Evolutionary conservation across 768 basidiomycete genomes (phyloP).

Genomic region (Amanita subjunquillea): DNA sequence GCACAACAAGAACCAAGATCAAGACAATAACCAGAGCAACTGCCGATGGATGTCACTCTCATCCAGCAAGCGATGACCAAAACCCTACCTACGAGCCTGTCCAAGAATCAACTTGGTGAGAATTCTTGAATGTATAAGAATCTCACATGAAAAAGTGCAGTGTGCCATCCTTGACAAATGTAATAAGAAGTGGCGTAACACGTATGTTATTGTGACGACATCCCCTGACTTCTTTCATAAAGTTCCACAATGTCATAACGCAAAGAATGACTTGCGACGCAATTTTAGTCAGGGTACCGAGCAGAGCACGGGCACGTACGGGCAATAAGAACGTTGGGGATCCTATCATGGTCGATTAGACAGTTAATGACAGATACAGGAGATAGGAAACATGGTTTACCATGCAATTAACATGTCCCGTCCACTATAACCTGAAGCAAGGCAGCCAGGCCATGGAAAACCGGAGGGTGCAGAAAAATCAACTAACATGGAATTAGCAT

Average conservation of each 20-base stretch:
- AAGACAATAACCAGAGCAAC: too few relatives aligned
- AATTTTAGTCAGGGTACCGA: neutral
- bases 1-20: neutral
- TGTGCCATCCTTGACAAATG: neutral
- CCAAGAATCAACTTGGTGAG: neutral
- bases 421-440: neutral
- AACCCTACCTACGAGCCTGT: neutral
- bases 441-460: neutral
- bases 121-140: neutral
- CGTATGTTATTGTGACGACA: neutral
- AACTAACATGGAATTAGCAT: neutral
- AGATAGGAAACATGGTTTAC: neutral
- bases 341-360: neutral
- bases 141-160: neutral
- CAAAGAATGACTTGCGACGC: neutral
- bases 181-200: neutral
- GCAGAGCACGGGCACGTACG: neutral
- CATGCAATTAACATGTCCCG: neutral
- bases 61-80: too few relatives aligned
- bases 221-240: neutral
- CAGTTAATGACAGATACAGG: neutral
- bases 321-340: neutral
- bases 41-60: too few relatives aligned
- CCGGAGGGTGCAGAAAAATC: neutral
- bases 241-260: neutral